phyloP scores from a whole-genome alignment of 1,284 basidiomycete genomes.

The Fomes fomentarius region DNA sequence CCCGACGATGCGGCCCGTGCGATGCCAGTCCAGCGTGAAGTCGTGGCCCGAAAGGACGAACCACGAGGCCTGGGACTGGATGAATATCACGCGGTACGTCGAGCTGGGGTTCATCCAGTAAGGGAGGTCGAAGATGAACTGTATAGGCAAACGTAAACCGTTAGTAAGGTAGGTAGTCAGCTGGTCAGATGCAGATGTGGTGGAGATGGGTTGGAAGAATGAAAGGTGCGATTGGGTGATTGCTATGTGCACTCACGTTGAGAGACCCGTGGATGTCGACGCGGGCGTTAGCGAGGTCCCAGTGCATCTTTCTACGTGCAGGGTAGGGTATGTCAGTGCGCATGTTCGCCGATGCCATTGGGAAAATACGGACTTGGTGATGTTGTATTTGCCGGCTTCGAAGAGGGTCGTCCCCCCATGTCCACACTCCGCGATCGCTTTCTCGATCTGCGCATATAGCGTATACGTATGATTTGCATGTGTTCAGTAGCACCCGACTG shows the following conservation, averaged over 20 bases:
- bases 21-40: slow-evolving; percentile 63
- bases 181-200: background rate
- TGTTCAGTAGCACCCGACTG: background rate
- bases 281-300: slow-evolving; percentile 53
- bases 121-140: slow-evolving; percentile 62
- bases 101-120: slow-evolving; percentile 61
- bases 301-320: slow-evolving; percentile 56
- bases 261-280: slow-evolving; percentile 60
- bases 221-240: no score
- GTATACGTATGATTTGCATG: background rate
- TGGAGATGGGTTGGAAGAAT: no score
- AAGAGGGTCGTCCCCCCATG: slow-evolving; percentile 52
- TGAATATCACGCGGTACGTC: slow-evolving; percentile 65
- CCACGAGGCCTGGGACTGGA: slow-evolving; percentile 69
- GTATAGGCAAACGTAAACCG: background rate
- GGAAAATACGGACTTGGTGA: slow-evolving; percentile 45
- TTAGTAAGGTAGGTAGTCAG: background rate
- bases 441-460: slow-evolving; percentile 41
- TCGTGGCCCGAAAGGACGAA: slow-evolving; percentile 64
- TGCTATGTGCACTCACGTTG: slow-evolving; percentile 36
- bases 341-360: background rate
- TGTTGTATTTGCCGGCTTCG: slow-evolving; percentile 50
- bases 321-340: background rate
- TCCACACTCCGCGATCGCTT: slow-evolving; percentile 57
- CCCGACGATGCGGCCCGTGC: slow-evolving; percentile 64